Evolutionary conservation across 352 stramenopile genomes (phyloP).

Genomic region (Blastocystis sp.): DNA sequence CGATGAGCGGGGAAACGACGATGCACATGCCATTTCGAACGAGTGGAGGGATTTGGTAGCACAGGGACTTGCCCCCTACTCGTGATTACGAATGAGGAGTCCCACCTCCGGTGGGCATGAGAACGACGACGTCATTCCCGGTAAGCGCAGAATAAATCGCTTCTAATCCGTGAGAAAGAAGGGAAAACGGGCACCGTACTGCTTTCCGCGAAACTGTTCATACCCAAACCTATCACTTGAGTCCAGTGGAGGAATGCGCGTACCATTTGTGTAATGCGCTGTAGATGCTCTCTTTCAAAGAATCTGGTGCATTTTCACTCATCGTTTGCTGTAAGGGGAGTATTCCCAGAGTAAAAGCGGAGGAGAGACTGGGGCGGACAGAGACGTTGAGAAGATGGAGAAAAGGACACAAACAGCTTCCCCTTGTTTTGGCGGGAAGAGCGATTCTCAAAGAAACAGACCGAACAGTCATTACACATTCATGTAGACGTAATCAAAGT

Average conservation of each 20-base stretch:
- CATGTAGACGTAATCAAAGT: slow-evolving; percentile 66
- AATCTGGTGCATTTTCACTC: slow-evolving; percentile 5
- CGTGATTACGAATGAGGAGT: background rate
- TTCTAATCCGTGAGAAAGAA: slow-evolving; percentile 2
- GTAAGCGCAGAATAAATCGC: slow-evolving; percentile 29
- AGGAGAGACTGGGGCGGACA: background rate
- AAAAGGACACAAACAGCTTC: background rate
- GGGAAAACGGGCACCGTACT: background rate
- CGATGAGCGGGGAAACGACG: slow-evolving; percentile 63
- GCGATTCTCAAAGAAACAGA: slow-evolving; percentile 5
- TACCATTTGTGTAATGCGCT: slow-evolving; percentile 25
- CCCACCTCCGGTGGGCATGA: slow-evolving; percentile 61
- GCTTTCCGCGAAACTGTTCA: slow-evolving; percentile 31
- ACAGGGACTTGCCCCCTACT: slow-evolving; percentile 60
- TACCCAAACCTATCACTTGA: slow-evolving; percentile 46
- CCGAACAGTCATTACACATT: background rate
- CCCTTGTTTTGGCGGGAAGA: background rate
- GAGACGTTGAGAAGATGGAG: background rate
- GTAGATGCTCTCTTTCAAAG: slow-evolving; percentile 3
- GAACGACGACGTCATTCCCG: slow-evolving; percentile 23
- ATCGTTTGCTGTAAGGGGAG: background rate
- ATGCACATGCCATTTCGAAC: slow-evolving; percentile 43
- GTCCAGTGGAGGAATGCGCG: too few species aligned
- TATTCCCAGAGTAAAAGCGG: background rate
- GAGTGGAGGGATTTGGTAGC: slow-evolving; percentile 65